Evolutionary conservation across 257 asterid genomes (phyloP), one percentile per base, ranked within the genome.

Genomic region (Nicotiana tabacum): DNA sequence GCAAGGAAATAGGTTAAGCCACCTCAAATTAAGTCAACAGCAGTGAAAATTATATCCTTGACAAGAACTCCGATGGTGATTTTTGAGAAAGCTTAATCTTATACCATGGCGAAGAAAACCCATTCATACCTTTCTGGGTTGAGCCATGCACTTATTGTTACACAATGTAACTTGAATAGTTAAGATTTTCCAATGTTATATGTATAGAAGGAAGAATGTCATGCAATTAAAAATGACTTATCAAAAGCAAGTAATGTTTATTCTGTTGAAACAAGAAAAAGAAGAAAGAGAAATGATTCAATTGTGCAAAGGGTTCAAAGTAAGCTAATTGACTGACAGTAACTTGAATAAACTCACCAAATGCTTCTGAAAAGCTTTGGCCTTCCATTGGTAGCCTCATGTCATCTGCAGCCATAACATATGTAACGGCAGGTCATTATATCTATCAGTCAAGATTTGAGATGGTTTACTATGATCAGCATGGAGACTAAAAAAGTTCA

Each of bases 351-450:
- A 58, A 83, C 86, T 82, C 88, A 95, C 99, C 98, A 84, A 87
- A 93, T 85, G 91, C 90, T 85, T 95, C 99, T 9, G 91, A 39
- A 77, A 87, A 84, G 78, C 78, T 77, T 60, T 82, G 87, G 78
- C 97, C 91, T 67, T 95, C 98, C 46, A 83, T 87, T 66, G 97
- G 95, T 48, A 93, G 89, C 88, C 86, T 93, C 85, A 93, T 35
- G 66, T 95, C 99, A 86, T 93, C 99, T 95, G 83, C 88, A 86
- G 29, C 53, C 67, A 77, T 13, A 55, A 29, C 46, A 76, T 67
- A 33, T 6, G 4, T 66, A 66, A 29, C 33, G 35, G 18, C 9
- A 64, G 69, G 39, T 29, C 69, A 64, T 10, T 64, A 64, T 64
- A 64, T 64, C 18, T 6, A 66, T 66, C 17, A 32, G 24, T 66